Base-by-base conservation (phyloP, 371 early-diverging fungal species). In the Rhizomucor miehei region DNA sequence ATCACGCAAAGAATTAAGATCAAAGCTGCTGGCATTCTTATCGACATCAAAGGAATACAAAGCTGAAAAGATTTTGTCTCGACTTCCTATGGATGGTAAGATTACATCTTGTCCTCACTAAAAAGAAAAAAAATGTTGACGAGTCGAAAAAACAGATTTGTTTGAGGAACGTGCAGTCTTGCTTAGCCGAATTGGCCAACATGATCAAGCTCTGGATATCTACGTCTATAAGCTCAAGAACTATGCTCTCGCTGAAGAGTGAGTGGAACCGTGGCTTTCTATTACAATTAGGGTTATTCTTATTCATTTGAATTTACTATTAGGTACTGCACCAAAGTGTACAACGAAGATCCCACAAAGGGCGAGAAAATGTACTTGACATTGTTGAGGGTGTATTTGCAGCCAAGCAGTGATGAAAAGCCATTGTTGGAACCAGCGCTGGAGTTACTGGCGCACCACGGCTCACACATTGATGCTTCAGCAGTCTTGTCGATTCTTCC, bases 131-230 rank as follows among this genome's bases (percentile, higher is more conserved):
- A n/a, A n/a, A n/a, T n/a, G n/a, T n/a, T n/a, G n/a, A n/a, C n/a
- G n/a, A n/a, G n/a, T n/a, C n/a, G n/a, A 36, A 37, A 10, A 44
- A 34, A 14, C 62, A 83, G 84, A 74, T 24, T 75, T 93, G 29
- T 91, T 81, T 58, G 89, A 91, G 56, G 94, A 93, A 64, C 81
- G 92, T 16, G 92, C 92, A 1, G 75, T 90, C 29, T 70, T 95
- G 4, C 76, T 95, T 5, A 87, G 91, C 58, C 79, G 90, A 38
- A 82, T 97, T 52, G 86, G 89, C 13, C 87, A 89, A 54, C 94
- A 94, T 57, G 86, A 88, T 49, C 93, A 94, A 58, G 94, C 94
- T 1, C 69, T 97, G 25, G 70, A 79, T 48, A 86, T 95, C 48
- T 87, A 90, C 60, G 87, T 93, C 5, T 87, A 89, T 63, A 85